Conservation (phyloP, 2,329 filamentous ascomycete species). For the Aspergillus fumigatus region DNA sequence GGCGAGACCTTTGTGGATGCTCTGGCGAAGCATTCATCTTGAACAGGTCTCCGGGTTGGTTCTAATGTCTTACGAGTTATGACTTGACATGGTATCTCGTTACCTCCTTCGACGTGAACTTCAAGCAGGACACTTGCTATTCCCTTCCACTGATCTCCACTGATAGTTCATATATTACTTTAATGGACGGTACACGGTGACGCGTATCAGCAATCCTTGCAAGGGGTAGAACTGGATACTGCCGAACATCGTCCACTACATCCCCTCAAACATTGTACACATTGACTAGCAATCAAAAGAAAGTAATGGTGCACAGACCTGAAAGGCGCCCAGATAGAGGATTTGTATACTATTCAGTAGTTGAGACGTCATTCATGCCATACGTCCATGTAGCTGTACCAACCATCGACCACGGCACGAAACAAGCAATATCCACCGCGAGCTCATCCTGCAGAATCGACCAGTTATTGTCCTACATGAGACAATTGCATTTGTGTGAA, state of each 20-base stretch:
- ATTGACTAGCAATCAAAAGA: too few relatives aligned
- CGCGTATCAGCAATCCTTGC: too few relatives aligned
- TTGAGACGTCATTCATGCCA: too few relatives aligned
- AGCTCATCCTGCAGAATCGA: not conserved
- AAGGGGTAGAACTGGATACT: not conserved
- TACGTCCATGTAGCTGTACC: too few relatives aligned
- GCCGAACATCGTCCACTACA: not conserved
- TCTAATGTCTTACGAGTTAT: not conserved
- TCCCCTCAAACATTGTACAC: not conserved
- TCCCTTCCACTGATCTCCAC: too few relatives aligned
- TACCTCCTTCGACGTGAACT: not conserved
- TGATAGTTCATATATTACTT: too few relatives aligned
- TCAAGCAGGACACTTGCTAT: not conserved
- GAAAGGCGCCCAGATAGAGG: too few relatives aligned
- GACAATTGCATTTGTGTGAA: not conserved
- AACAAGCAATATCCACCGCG: not conserved
- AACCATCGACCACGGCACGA: not conserved
- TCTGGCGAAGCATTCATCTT: not conserved
- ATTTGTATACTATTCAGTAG: too few relatives aligned
- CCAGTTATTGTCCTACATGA: not conserved
- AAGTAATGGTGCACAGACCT: too few relatives aligned
- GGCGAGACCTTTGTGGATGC: not conserved
- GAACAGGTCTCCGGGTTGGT: not conserved
- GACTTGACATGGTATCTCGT: not conserved
- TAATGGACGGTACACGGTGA: too few relatives aligned